phyloP scores from a whole-genome alignment of 331 rosid genomes.

The Malus hybrid region DNA sequence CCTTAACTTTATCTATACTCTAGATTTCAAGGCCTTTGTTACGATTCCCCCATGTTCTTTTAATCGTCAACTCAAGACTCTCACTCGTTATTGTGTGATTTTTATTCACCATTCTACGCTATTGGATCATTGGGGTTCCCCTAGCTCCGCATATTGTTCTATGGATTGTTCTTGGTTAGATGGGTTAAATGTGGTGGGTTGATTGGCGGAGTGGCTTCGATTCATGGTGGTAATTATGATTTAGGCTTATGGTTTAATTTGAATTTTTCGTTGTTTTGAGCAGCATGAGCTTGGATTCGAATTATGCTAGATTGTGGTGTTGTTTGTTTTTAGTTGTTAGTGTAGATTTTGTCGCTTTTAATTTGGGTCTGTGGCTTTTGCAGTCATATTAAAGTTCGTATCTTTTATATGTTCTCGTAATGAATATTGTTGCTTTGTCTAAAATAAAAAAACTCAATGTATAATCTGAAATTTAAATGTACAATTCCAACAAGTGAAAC shows the following conservation, averaged over 20 bases:
- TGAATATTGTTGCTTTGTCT: no score
- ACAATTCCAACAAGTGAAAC: no score
- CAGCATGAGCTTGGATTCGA: neutral
- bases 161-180: neutral
- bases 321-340: no score
- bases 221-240: neutral
- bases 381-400: no score
- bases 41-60: neutral
- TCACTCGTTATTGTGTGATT: no score
- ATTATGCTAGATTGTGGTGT: neutral
- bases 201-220: neutral
- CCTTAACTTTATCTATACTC: neutral
- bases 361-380: no score
- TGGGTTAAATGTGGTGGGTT: neutral
- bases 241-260: neutral
- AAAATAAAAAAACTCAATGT: no score
- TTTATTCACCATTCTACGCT: neutral
- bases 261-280: neutral
- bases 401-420: no score
- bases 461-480: no score
- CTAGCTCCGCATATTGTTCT: neutral
- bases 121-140: neutral
- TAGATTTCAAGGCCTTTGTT: neutral
- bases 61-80: no score
- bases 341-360: no score